Conservation (phyloP, 306 rosid species). For the Malus orientalis region DNA sequence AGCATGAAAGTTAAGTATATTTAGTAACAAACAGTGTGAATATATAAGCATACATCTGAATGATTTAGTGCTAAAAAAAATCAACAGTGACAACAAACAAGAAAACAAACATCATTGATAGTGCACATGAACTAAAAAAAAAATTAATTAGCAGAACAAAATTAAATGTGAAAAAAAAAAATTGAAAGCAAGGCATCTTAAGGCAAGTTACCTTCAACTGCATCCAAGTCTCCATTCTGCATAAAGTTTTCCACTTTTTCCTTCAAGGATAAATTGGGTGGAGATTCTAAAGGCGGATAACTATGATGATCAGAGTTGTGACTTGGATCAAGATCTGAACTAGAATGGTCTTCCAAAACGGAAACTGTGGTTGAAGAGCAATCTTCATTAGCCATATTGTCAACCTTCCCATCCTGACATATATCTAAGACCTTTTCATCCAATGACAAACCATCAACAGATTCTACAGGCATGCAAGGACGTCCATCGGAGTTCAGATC, state of each 20-base stretch:
- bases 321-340: constrained; percentile 15
- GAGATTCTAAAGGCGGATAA: constrained; percentile 15
- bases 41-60: not conserved
- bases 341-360: constrained; percentile 13
- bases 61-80: not conserved
- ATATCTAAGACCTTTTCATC: constrained; percentile 25
- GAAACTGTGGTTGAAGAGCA: constrained; percentile 21
- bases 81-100: not conserved
- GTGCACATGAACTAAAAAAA: not conserved
- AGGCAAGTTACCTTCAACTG: constrained; percentile 47
- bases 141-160: not conserved
- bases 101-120: not conserved
- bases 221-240: constrained; percentile 71
- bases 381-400: constrained; percentile 26
- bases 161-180: not conserved
- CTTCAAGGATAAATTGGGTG: constrained; percentile 34
- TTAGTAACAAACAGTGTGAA: not conserved
- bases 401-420: constrained; percentile 24
- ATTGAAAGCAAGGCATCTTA: constrained; percentile 3
- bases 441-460: constrained; percentile 13
- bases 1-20: not conserved
- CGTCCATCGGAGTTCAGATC: not conserved
- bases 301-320: constrained; percentile 25
- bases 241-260: constrained; percentile 70
- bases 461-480: constrained; percentile 3